These are phyloP conservation scores for Arachis stenosperma DNA, from an alignment of 306 rosid genomes.

Conservation along the genomic window DNA sequence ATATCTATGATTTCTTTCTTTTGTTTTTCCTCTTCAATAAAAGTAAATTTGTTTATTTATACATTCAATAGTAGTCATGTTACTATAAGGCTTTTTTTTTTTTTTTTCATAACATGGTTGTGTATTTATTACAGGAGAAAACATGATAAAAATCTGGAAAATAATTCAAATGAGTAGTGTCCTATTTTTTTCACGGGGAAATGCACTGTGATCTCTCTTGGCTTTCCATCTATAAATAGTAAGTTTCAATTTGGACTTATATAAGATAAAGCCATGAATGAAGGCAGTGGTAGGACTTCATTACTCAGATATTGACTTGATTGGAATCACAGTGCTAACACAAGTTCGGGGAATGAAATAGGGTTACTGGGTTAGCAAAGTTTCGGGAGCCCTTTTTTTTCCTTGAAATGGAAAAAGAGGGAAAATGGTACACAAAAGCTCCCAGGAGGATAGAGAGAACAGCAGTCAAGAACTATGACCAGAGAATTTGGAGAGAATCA, in stretches of 20 bases:
- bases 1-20: not conserved
- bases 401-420: too few species aligned
- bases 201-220: not conserved
- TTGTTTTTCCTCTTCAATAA: not conserved
- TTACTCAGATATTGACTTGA: not conserved
- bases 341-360: too few species aligned
- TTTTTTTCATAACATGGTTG: too few species aligned
- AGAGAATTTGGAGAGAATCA: too few species aligned
- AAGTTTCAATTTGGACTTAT: slow-evolving; percentile 17
- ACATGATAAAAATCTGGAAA: not conserved
- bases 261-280: slow-evolving; percentile 24
- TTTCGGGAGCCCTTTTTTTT: too few species aligned
- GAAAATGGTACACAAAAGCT: too few species aligned
- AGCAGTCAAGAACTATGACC: too few species aligned
- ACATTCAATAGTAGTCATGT: not conserved
- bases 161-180: not conserved
- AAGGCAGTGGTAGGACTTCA: not conserved
- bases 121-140: not conserved
- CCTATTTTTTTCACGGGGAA: not conserved
- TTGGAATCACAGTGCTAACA: too few species aligned
- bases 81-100: too few species aligned
- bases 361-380: too few species aligned
- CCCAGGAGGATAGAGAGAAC: too few species aligned
- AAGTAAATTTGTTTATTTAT: not conserved
- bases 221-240: not conserved